Conservation (phyloP, 2,329 filamentous ascomycete species). For the Macrophomina pseudophaseolina region DNA sequence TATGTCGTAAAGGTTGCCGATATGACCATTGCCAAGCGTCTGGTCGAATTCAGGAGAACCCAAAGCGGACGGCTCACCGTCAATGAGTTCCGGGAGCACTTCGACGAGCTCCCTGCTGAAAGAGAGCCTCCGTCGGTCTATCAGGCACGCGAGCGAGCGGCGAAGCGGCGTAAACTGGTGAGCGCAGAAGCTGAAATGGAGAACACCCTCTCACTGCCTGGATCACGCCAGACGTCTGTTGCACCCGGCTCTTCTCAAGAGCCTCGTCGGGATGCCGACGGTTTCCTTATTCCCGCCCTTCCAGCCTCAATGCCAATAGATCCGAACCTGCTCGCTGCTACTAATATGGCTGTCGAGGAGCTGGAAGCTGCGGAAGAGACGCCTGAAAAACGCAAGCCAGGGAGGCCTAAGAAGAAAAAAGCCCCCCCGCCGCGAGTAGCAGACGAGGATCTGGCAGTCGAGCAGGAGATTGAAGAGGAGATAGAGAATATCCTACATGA, state of each 20-base stretch:
- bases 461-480: conserved; percentile 53
- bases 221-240: conserved; percentile 15
- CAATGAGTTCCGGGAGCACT: conserved; percentile 77
- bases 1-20: conserved; percentile 98
- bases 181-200: conserved; percentile 28
- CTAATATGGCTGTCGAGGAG: conserved; percentile 24
- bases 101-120: conserved; percentile 69
- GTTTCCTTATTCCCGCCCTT: conserved; percentile 46
- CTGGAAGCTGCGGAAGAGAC: conserved; percentile 31
- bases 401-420: conserved; percentile 41
- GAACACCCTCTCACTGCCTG: background rate
- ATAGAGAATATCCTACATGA: conserved; percentile 43
- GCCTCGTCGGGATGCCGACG: conserved; percentile 47
- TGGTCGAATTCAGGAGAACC: conserved; percentile 90
- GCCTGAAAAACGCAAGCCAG: conserved; percentile 42
- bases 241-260: conserved; percentile 18
- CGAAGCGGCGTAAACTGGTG: conserved; percentile 41
- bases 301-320: conserved; percentile 32
- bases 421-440: conserved; percentile 40
- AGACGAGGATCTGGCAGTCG: conserved; percentile 53
- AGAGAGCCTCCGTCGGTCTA: conserved; percentile 78
- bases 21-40: conserved; percentile 85
- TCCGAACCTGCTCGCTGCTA: conserved; percentile 25
- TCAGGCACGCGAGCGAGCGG: conserved; percentile 60
- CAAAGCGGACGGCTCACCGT: conserved; percentile 85